Percentiles rank a stretch among this genome's conserved stretches.
phyloP scores from a whole-genome alignment of 1,139 yeast genomes.

The Candida labiduridarum region DNA sequence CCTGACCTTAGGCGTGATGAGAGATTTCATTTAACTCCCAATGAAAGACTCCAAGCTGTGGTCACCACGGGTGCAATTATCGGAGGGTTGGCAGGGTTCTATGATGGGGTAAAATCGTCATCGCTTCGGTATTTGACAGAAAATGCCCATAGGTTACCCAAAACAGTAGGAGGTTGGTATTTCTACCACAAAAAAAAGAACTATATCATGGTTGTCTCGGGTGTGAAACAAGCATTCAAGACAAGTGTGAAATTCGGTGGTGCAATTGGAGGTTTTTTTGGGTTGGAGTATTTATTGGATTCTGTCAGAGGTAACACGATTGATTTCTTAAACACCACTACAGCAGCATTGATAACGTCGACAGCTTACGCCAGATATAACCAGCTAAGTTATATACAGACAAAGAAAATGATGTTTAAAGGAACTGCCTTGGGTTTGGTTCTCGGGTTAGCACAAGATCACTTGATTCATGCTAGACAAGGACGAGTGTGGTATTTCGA shows the following conservation, averaged over 20 bases:
- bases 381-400: conserved; percentile 50
- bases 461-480: conserved; percentile 57
- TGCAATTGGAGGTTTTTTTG: conserved; percentile 56
- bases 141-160: conserved; percentile 81
- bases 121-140: conserved; percentile 72
- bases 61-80: conserved; percentile 45
- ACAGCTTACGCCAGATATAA: conserved; percentile 50
- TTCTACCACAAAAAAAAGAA: conserved; percentile 85
- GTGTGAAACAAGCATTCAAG: conserved; percentile 47
- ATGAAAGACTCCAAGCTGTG: conserved; percentile 36
- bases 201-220: conserved; percentile 66
- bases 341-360: conserved; percentile 43
- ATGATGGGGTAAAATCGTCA: conserved; percentile 57
- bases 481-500: conserved; percentile 66
- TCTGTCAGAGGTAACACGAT: conserved; percentile 46
- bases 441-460: conserved; percentile 69
- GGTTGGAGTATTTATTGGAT: conserved; percentile 66
- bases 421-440: conserved; percentile 61
- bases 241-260: conserved; percentile 48
- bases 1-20: conserved; percentile 29
- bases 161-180: conserved; percentile 84
- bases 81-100: conserved; percentile 68
- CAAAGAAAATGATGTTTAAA: conserved; percentile 47
- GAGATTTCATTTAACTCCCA: conserved; percentile 44
- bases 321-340: conserved; percentile 64